Percentiles rank a stretch among this genome's conserved stretches.
phyloP scores from a whole-genome alignment of 352 stramenopile species.

The Pythium brassicae region DNA sequence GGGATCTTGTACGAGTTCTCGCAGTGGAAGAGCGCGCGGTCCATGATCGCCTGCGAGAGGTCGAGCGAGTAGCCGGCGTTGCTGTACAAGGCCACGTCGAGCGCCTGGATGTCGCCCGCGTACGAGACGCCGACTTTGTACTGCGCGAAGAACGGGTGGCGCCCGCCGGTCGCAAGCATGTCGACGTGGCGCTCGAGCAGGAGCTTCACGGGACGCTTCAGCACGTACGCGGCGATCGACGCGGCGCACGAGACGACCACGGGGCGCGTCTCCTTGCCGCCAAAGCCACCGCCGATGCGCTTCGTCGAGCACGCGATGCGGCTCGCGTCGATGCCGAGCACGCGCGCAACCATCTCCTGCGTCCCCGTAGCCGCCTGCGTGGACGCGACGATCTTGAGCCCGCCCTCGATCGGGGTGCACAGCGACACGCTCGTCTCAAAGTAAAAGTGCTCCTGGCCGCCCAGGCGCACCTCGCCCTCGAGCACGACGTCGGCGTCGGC shows the following conservation, averaged over 20 bases:
- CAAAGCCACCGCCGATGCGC: conserved; percentile 95
- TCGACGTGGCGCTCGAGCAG: conserved; percentile 93
- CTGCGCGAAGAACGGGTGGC: conserved; percentile 92
- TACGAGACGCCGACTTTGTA: conserved; percentile 89
- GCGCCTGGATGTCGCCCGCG: conserved; percentile 83
- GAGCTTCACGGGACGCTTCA: conserved; percentile 87
- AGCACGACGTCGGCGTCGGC: conserved; percentile 68
- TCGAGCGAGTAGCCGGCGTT: conserved; percentile 95
- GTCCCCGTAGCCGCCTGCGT: conserved; percentile 94
- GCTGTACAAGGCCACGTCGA: conserved; percentile 93
- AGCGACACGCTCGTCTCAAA: conserved; percentile 90
- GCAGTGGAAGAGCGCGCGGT: conserved; percentile 94
- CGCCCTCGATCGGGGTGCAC: conserved; percentile 77
- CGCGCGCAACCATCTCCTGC: conserved; percentile 86
- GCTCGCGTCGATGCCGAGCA: conserved; percentile 86
- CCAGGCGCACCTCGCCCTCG: conserved; percentile 86
- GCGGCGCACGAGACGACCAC: conserved; percentile 90
- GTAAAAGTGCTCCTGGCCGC: conserved; percentile 96
- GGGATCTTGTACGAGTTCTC: conserved; percentile 95
- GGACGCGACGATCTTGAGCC: conserved; percentile 91
- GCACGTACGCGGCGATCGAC: conserved; percentile 87
- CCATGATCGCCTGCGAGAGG: conserved; percentile 92
- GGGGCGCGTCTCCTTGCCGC: conserved; percentile 93
- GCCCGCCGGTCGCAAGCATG: conserved; percentile 91
- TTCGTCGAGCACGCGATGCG: conserved; percentile 93